Conservation (phyloP, 345 rosid species). For the Salix udensis region DNA sequence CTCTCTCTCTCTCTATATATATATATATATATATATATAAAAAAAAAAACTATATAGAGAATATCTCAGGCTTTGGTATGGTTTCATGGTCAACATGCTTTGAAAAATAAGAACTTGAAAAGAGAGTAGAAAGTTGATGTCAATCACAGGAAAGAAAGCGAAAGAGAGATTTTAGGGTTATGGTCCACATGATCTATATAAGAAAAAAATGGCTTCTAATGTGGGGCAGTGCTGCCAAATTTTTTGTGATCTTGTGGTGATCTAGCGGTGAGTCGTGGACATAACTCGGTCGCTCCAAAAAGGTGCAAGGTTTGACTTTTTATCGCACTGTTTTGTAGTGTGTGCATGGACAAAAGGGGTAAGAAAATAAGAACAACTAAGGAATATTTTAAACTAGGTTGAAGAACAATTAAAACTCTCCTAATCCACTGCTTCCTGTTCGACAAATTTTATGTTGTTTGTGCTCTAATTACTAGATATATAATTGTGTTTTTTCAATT, state of each 20-base stretch:
- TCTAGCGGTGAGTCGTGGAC: neutral
- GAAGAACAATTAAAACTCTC: no score
- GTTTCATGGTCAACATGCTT: neutral
- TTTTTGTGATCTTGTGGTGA: neutral
- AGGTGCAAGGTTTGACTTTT: conserved; percentile 1
- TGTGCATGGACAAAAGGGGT: neutral
- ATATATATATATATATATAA: no score
- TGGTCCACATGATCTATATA: neutral
- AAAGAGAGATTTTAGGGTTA: neutral
- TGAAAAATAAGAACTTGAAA: neutral
- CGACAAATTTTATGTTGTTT: no score
- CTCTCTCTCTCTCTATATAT: no score
- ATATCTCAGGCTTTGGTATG: neutral
- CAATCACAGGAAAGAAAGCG: neutral
- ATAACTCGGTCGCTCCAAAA: neutral
- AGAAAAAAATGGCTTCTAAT: neutral
- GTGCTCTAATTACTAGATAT: no score
- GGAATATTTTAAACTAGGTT: neutral
- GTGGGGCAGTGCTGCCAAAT: neutral
- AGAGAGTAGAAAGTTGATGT: neutral
- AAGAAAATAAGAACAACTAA: neutral
- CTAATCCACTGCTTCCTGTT: no score
- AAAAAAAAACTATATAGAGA: neutral
- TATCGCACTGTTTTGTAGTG: neutral
- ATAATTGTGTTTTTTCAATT: no score